Base-by-base conservation (phyloP, 345 rosid genomes). In the Melaleuca quinquenervia region DNA sequence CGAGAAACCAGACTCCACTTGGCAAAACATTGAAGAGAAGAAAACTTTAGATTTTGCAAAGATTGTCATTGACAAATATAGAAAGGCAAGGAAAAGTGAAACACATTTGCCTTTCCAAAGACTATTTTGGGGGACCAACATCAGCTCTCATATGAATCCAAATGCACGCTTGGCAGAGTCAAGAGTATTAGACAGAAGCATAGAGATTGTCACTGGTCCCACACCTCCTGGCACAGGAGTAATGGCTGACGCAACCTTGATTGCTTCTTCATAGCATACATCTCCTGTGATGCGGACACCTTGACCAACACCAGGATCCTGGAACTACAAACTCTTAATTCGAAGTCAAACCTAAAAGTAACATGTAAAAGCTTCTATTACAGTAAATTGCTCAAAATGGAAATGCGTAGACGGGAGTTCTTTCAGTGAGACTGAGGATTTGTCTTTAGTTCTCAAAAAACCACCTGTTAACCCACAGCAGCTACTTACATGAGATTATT, bases 141-240 rank as follows among this genome's bases (percentile, higher is more conserved):
- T 26, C 21, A 50, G 83, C 24, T 82, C 22, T 86, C 83, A 52
- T 58, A 41, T 49, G 85, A 86, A 82, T 26, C 36, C 27, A 36
- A 82, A 36, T 32, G 88, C 87, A 50, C 88, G 83, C 83, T 89
- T 89, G 6, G 91, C 89, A 27, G 91, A 89, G 64, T 86, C 88
- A 3, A 89, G 91, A 10, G 84, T 87, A 58, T 89, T 89, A 29
- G 89, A 89, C 20, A 89, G 88, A n/a, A 86, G 91, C 89, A 89
- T 87, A 6, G 88, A 54, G 52, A 87, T 89, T 9, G 87, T 87
- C 49, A 89, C 32, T 20, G 88, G 88, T 36, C 90, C 87, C 6
- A 62, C 84, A 11, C 91, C 90, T 45, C 87, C 91, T n/a, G 91
- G 90, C 52, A 88, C 91, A 0, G 88, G 89, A 52, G 91, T 86